Evolutionary conservation across 2,329 filamentous ascomycete genomes (phyloP), one percentile per base, ranked within the genome.

Genomic region (Pseudofabraea citricarpa): DNA sequence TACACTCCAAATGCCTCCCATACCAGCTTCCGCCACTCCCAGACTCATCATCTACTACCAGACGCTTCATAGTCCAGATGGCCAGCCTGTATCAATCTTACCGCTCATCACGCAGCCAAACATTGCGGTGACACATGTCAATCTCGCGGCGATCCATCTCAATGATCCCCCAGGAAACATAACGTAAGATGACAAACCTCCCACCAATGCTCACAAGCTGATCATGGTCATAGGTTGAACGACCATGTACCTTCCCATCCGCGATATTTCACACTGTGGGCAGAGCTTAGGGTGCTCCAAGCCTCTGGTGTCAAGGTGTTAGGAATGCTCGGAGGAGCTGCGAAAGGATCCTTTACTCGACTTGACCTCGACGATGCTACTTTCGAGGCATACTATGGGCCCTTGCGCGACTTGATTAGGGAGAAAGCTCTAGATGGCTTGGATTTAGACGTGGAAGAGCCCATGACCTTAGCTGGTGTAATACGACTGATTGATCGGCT

Each of bases 271-370:
- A 79, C 79, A 1, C 72, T 95, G 26, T 96, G 90, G 89, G 75
- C 75, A 18, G 90, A 96, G 63, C 77, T 88, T 7, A 73, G 75
- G 6, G 70, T 81, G 50, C 68, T 95, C 5, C 85, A 93, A 61
- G 76, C 75, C 2, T 73, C 75, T 6, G 89, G 89, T 32, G 74
- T 95, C 50, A 89, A 85, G 56, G 80, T 95, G 10, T 73, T 95
- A 60, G 87, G 80, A 43, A 93, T 96, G 87, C 72, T 95, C 2
- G 90, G 90, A 29, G 90, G 90, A 13, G 89, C 90, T 2, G 89
- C 88, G 0, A 74, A 76, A 46, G 90, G 90, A 9, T 85, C 81
- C 10, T 95, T 78, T 59, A 67, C 72, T 38, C 72, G 77, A 43
- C 68, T 83, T 15, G 64, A 67, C 44, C 74, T 82, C 3, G 77